These are phyloP conservation scores for Westerdykella ornata DNA, from an alignment of 2,329 filamentous ascomycete genomes.

Conservation along the genomic window DNA sequence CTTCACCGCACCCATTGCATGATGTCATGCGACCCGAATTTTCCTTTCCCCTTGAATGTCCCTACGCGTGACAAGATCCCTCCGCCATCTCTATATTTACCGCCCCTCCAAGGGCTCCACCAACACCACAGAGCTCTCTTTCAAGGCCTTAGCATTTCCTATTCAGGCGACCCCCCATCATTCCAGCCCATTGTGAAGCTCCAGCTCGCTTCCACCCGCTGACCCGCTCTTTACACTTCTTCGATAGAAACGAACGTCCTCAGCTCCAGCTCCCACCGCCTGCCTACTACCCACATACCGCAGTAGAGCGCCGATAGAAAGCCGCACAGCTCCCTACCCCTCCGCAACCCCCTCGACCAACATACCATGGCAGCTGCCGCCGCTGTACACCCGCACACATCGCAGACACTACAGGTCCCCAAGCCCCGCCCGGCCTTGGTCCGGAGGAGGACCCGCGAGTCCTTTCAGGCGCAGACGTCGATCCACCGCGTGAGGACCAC, in stretches of 20 bases:
- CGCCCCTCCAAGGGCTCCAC: background rate
- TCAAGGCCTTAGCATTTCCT: too few relatives aligned
- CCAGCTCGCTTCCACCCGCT: background rate
- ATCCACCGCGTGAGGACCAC: slow-evolving; percentile 15
- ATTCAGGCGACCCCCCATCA: too few relatives aligned
- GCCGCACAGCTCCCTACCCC: background rate
- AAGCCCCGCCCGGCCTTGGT: slow-evolving; percentile 9
- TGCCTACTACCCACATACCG: background rate
- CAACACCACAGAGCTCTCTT: too few relatives aligned
- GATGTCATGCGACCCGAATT: background rate
- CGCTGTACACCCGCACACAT: background rate
- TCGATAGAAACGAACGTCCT: background rate
- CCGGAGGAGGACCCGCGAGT: slow-evolving; percentile 18
- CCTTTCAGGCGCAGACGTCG: slow-evolving; percentile 22
- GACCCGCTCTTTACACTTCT: background rate
- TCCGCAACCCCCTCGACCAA: too few relatives aligned
- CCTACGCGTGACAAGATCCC: background rate
- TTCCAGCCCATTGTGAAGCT: too few relatives aligned
- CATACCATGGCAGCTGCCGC: background rate
- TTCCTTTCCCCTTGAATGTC: background rate
- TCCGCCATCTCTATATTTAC: background rate
- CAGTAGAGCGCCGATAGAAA: background rate
- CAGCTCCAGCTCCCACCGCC: background rate
- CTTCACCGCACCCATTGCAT: background rate
- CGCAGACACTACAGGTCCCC: background rate